These are phyloP conservation scores for Pelagomonas calceolata DNA, from an alignment of 108 stramenopile species.

Conservation along the genomic window DNA sequence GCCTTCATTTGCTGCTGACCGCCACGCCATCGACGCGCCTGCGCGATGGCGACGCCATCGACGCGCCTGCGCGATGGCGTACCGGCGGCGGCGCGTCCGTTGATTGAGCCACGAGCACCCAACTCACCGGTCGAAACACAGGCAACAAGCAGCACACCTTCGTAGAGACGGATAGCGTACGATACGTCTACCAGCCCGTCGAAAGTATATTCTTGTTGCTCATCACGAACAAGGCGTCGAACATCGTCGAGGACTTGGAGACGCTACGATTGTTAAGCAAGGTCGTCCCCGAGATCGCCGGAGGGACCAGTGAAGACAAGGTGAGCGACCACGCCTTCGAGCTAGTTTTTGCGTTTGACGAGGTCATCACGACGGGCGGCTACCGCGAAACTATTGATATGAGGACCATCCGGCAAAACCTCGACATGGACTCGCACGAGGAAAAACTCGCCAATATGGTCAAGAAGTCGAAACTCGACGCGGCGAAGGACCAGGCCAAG, in stretches of 20 bases:
- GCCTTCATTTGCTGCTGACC: not conserved
- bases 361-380: slow-evolving; percentile 91
- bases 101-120: too few relatives aligned
- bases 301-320: slow-evolving; percentile 74
- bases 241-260: slow-evolving; percentile 94
- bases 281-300: slow-evolving; percentile 92
- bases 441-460: slow-evolving; percentile 88
- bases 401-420: slow-evolving; percentile 72
- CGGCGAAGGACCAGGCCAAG: slow-evolving; percentile 73
- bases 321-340: slow-evolving; percentile 86
- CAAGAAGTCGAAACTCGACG: slow-evolving; percentile 73
- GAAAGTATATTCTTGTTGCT: slow-evolving; percentile 84
- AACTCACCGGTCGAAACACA: too few relatives aligned
- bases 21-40: not conserved
- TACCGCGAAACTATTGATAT: slow-evolving; percentile 88
- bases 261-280: slow-evolving; percentile 91
- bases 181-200: slow-evolving; percentile 96
- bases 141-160: slow-evolving; percentile 77
- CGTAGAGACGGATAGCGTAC: slow-evolving; percentile 94
- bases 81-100: too few relatives aligned
- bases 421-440: slow-evolving; percentile 97
- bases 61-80: too few relatives aligned
- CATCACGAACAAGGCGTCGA: slow-evolving; percentile 89
- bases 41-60: too few relatives aligned
- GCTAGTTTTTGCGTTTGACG: slow-evolving; percentile 98